Conservation (phyloP, 2,329 filamentous ascomycete genomes). For the Penicillium sp. region DNA sequence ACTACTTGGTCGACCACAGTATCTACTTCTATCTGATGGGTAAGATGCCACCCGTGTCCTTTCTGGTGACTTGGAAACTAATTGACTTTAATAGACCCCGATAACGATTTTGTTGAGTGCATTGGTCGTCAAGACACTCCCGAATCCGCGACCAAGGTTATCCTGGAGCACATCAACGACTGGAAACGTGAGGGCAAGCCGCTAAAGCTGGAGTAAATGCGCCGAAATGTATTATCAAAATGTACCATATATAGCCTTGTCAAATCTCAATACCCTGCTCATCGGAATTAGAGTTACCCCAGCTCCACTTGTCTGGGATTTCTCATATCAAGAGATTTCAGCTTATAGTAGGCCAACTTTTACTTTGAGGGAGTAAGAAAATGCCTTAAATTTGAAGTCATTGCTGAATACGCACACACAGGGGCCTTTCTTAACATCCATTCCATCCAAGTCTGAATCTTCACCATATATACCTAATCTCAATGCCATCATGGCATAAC, state of each 20-base stretch:
- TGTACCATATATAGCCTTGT: constrained; percentile 29
- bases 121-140: constrained; percentile 93
- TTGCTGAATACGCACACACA: background rate
- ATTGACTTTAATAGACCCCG: constrained; percentile 68
- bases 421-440: no score
- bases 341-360: no score
- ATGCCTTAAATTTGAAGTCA: background rate
- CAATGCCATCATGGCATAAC: no score
- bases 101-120: constrained; percentile 97
- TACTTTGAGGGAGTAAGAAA: background rate
- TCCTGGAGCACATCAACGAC: constrained; percentile 82
- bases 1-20: constrained; percentile 97
- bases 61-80: background rate
- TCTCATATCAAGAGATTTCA: no score
- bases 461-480: no score
- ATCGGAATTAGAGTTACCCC: constrained; percentile 2
- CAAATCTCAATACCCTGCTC: constrained; percentile 35
- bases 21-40: constrained; percentile 99
- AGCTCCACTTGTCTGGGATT: background rate
- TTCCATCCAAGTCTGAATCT: background rate
- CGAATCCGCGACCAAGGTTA: constrained; percentile 80
- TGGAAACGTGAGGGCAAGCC: constrained; percentile 63
- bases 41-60: constrained; percentile 39
- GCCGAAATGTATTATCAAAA: constrained; percentile 24
- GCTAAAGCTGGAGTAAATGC: constrained; percentile 50